Conservation (phyloP, 495 filamentous ascomycete species). For the Chaetomium fimeti region DNA sequence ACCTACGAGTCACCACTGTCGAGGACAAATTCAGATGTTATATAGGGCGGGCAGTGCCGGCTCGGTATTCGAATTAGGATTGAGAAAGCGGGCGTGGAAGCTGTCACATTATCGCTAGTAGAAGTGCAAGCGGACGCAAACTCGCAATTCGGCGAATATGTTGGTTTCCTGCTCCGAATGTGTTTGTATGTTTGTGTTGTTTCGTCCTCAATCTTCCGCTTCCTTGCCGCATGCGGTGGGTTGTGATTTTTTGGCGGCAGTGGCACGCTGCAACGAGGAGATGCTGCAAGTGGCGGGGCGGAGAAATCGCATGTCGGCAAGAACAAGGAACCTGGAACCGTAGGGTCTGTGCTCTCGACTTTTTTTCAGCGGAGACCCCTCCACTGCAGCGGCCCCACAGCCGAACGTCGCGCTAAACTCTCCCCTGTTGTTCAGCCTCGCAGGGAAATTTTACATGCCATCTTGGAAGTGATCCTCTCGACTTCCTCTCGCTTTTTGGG, state of each 20-base stretch:
- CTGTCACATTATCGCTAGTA: constrained; percentile 40
- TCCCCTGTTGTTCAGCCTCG: constrained; percentile 24
- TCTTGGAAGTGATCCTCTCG: not conserved
- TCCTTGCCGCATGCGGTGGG: constrained; percentile 6
- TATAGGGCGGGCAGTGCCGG: not conserved
- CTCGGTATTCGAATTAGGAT: constrained; percentile 19
- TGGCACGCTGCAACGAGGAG: constrained; percentile 14
- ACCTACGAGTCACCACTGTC: constrained; percentile 23
- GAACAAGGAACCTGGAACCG: not conserved
- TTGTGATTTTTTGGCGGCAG: constrained; percentile 32
- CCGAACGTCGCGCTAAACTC: not conserved
- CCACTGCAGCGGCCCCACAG: constrained; percentile 2
- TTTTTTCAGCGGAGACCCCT: constrained; percentile 19
- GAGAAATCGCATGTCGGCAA: constrained; percentile 12
- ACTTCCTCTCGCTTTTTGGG: not conserved
- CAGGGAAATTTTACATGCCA: constrained; percentile 13
- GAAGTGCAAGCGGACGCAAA: constrained; percentile 3
- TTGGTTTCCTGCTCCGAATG: not conserved
- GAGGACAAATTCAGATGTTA: constrained; percentile 8
- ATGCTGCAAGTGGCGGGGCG: constrained; percentile 29
- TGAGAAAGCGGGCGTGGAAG: constrained; percentile 21
- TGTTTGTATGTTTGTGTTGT: not conserved
- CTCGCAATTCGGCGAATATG: not conserved
- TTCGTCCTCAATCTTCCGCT: not conserved
- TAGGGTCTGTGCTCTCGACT: constrained; percentile 22